Percentiles rank a stretch among this genome's conserved stretches.
phyloP scores from a whole-genome alignment of 83 land plant genomes.

The Diphasiastrum complanatum region DNA sequence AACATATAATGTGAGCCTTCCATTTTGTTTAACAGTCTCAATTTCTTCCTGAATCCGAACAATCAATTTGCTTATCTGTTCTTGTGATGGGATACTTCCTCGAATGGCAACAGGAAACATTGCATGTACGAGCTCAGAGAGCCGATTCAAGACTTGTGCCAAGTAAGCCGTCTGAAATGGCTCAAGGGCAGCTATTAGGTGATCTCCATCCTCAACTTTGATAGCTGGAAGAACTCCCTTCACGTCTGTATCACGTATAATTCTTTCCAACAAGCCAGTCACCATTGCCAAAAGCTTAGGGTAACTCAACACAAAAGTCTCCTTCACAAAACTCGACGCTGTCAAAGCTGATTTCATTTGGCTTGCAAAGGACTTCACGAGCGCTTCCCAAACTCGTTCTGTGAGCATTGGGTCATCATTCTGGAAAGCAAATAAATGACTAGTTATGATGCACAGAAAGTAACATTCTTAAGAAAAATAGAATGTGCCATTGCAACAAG shows the following conservation, averaged over 20 bases:
- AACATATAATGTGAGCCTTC: conserved; percentile 71
- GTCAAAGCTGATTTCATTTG: conserved; percentile 96
- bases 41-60: conserved; percentile 89
- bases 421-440: conserved; percentile 28
- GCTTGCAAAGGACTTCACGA: conserved; percentile 83
- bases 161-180: conserved; percentile 83
- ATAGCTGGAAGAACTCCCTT: conserved; percentile 90
- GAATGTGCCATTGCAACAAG: no score
- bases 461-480: no score
- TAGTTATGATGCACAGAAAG: no score
- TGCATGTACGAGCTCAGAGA: conserved; percentile 76
- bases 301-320: conserved; percentile 75
- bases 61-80: conserved; percentile 70
- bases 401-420: conserved; percentile 87
- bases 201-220: conserved; percentile 64
- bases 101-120: conserved; percentile 78
- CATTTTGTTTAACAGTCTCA: conserved; percentile 80
- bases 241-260: conserved; percentile 78
- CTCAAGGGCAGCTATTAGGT: conserved; percentile 63
- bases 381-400: conserved; percentile 90
- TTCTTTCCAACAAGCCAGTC: conserved; percentile 71
- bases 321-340: conserved; percentile 95
- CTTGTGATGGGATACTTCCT: conserved; percentile 82
- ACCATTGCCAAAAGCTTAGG: conserved; percentile 76
- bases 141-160: conserved; percentile 53